These are phyloP conservation scores for Vicia sativa DNA, from an alignment of 306 rosid species.

Conservation along the genomic window DNA sequence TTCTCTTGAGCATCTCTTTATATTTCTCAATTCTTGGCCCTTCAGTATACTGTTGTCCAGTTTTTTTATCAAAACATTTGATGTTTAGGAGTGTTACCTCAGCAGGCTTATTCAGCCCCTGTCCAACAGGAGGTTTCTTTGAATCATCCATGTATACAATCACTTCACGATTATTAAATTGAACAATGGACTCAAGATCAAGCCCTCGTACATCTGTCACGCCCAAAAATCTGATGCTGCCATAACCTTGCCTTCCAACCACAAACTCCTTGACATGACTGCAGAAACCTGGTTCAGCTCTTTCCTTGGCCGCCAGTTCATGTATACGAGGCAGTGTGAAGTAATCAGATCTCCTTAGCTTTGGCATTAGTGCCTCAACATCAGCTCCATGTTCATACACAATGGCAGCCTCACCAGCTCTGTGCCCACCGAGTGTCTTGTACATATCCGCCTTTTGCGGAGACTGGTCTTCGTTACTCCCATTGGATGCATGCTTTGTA, in stretches of 20 bases:
- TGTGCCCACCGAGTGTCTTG: constrained; percentile 85
- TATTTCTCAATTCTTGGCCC: constrained; percentile 84
- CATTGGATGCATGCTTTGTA: constrained; percentile 58
- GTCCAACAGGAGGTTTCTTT: constrained; percentile 95
- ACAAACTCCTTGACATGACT: constrained; percentile 80
- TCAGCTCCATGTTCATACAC: constrained; percentile 97
- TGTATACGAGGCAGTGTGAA: constrained; percentile 86
- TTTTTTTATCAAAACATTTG: constrained; percentile 78
- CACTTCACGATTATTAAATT: constrained; percentile 93
- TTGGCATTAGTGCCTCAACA: constrained; percentile 95
- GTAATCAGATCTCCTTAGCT: constrained; percentile 86
- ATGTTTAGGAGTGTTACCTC: constrained; percentile 94
- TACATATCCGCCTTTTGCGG: constrained; percentile 59
- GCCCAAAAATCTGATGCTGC: constrained; percentile 88
- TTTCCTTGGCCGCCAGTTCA: constrained; percentile 96
- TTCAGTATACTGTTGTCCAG: constrained; percentile 68
- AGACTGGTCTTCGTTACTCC: constrained; percentile 65
- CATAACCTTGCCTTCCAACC: constrained; percentile 90
- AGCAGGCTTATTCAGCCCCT: constrained; percentile 97
- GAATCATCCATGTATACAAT: constrained; percentile 88
- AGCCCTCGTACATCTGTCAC: constrained; percentile 91
- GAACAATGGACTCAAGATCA: constrained; percentile 83
- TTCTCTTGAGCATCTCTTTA: constrained; percentile 87
- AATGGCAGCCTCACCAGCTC: constrained; percentile 99
- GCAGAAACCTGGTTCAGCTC: constrained; percentile 94